Conservation (phyloP, 2,329 filamentous ascomycete species). For the Periconia sp. region DNA sequence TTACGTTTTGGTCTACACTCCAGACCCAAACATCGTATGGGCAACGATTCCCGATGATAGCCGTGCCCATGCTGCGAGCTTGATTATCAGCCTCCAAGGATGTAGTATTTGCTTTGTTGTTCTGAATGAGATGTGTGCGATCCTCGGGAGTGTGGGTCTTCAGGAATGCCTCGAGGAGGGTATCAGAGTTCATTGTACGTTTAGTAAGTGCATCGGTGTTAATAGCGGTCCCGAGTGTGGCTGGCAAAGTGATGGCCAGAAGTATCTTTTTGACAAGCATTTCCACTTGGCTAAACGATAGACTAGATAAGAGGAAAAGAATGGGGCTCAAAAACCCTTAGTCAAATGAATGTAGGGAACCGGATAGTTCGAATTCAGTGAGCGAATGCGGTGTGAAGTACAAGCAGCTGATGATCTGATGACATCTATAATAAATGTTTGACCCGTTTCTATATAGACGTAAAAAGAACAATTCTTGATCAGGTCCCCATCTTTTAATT, state of each 20-base stretch:
- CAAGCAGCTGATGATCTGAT: too few relatives aligned
- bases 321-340: too few relatives aligned
- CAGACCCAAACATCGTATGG: conserved; percentile 34
- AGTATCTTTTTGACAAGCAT: conserved; percentile 27
- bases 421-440: too few relatives aligned
- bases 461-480: too few relatives aligned
- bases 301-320: too few relatives aligned
- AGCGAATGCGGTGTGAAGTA: too few relatives aligned
- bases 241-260: conserved; percentile 23
- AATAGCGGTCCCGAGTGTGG: conserved; percentile 20
- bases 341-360: too few relatives aligned
- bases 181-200: not conserved
- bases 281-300: too few relatives aligned
- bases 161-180: not conserved
- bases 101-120: not conserved
- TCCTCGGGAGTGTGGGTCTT: not conserved
- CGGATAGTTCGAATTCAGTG: too few relatives aligned
- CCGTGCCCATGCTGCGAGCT: conserved; percentile 17
- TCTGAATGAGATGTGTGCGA: not conserved
- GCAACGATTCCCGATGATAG: conserved; percentile 32
- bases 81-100: not conserved
- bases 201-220: conserved; percentile 2
- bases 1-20: conserved; percentile 19
- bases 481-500: too few relatives aligned
- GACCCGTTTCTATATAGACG: too few relatives aligned